Base-by-base conservation (phyloP, 2,329 filamentous ascomycete genomes). In the Aspergillus pseudoterreus region DNA sequence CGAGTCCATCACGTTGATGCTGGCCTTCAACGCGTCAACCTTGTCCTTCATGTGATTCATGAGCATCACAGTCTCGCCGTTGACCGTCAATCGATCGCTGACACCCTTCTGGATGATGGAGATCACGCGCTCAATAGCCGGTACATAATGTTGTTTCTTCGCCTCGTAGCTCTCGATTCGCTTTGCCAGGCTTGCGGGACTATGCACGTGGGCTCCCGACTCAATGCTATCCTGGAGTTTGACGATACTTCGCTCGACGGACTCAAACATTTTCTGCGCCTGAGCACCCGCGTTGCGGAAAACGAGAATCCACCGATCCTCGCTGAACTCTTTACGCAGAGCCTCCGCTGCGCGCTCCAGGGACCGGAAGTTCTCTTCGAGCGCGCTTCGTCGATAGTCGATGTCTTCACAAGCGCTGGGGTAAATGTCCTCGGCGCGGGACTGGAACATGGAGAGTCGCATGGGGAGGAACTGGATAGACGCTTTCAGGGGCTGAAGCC, bases 91-190 rank as follows among this genome's bases (percentile, higher is more conserved):
- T n/a, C 94, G 84, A 65, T 97, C 91, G 66, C 89, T 88, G 63
- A 97, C 87, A n/a, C 94, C 94, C 66, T 90, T 92, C 61, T 96
- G 90, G 46, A 97, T 96, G 66, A 97, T 95, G 36, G 87, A 85
- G 15, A 97, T 75, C 6, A 99, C 90, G 39, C 92, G 83, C 67
- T 94, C 90, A 66, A 99, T 95, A 1, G 94, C 92, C 9, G 92
- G 90, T 1, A 91, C 88, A 64, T 97, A 99, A 68, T 97, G 92
- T 53, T 84, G 84, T 71, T 92, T 95, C 78, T 97, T 99, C 41
- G 88, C 90, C 67, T 96, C 92, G 69, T 96, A 99, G 61, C 82
- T 95, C 69, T 96, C 91, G 39, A 95, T 85, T 70, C 91, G 92
- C 74, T 94, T 95, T 54, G 79, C 78, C 73, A 94, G 81, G 1